Percentiles rank a stretch among this genome's conserved stretches.
phyloP scores from a whole-genome alignment of 805 yeast species.

The Wickerhamomyces alni region DNA sequence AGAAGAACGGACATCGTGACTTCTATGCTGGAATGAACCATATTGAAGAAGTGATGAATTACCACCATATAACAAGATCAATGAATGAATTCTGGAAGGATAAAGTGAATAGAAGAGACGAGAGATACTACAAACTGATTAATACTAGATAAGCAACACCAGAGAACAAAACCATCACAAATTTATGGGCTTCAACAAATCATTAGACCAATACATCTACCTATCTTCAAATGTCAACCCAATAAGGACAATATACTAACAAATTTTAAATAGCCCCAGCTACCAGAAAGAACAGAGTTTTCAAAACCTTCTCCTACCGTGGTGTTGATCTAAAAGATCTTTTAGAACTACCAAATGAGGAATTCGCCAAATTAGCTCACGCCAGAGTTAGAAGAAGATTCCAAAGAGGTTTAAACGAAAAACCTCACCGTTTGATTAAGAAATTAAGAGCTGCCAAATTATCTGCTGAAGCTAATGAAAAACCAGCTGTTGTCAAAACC shows the following conservation, averaged over 20 bases:
- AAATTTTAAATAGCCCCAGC: constrained; percentile 23
- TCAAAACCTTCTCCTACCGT: constrained; percentile 97
- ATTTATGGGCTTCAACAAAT: too few species aligned
- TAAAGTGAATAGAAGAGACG: too few species aligned
- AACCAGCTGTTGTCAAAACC: constrained; percentile 97
- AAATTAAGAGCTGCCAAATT: constrained; percentile 97
- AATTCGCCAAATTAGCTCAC: constrained; percentile 91
- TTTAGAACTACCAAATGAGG: constrained; percentile 91
- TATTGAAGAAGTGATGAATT: too few species aligned
- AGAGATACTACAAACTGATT: too few species aligned
- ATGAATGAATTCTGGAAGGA: too few species aligned
- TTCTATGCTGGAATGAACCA: too few species aligned
- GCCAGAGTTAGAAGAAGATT: constrained; percentile 99
- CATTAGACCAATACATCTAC: too few species aligned
- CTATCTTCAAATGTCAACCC: background rate
- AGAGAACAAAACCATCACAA: too few species aligned
- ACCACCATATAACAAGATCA: too few species aligned
- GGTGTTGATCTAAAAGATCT: constrained; percentile 97
- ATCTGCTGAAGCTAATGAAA: constrained; percentile 85
- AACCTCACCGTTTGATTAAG: constrained; percentile 93
- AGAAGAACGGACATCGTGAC: too few species aligned
- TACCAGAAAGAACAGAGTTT: constrained; percentile 77
- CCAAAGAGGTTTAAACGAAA: constrained; percentile 93
- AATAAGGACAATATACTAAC: constrained; percentile 15
- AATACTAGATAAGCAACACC: too few species aligned